A percentile compares a stretch with the other conserved stretches of the same genome.
Conservation (phyloP, 169 alveolate species). For the Plasmodium malariae region DNA sequence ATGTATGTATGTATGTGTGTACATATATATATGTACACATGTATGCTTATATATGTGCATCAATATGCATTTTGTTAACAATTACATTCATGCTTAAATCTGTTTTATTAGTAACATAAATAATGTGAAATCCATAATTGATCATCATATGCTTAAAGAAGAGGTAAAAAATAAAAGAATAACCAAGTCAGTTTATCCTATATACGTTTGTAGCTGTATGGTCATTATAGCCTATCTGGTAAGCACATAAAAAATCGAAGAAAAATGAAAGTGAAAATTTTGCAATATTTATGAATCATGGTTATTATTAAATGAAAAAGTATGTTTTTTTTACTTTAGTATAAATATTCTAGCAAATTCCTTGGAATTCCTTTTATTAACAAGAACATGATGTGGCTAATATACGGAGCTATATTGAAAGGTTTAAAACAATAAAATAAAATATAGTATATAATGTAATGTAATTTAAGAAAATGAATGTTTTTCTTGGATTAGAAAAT, state of each 20-base stretch:
- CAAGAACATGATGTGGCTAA: slow-evolving; percentile 66
- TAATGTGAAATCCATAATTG: slow-evolving; percentile 72
- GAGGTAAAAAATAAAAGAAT: slow-evolving; percentile 29
- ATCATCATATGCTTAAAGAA: slow-evolving; percentile 66
- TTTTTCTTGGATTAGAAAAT: no score
- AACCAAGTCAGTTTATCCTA: slow-evolving; percentile 73
- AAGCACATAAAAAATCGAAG: slow-evolving; percentile 6
- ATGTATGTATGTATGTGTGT: slow-evolving; percentile 3
- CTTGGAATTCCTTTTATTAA: slow-evolving; percentile 54
- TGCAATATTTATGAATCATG: background rate
- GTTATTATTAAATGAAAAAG: background rate
- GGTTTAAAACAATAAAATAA: slow-evolving; percentile 37
- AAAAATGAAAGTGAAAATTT: slow-evolving; percentile 8
- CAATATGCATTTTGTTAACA: background rate
- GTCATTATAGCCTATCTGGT: slow-evolving; percentile 76
- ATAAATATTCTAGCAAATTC: slow-evolving; percentile 63
- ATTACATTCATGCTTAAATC: background rate
- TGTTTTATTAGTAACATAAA: slow-evolving; percentile 52
- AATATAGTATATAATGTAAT: background rate
- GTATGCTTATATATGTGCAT: background rate
- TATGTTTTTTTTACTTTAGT: slow-evolving; percentile 11
- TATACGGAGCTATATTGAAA: slow-evolving; percentile 71
- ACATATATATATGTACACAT: slow-evolving; percentile 9
- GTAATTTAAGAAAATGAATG: no score
- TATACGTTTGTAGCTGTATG: slow-evolving; percentile 74